These are phyloP conservation scores for Auricularia cornea DNA, from an alignment of 768 basidiomycete genomes.

Conservation along the genomic window DNA sequence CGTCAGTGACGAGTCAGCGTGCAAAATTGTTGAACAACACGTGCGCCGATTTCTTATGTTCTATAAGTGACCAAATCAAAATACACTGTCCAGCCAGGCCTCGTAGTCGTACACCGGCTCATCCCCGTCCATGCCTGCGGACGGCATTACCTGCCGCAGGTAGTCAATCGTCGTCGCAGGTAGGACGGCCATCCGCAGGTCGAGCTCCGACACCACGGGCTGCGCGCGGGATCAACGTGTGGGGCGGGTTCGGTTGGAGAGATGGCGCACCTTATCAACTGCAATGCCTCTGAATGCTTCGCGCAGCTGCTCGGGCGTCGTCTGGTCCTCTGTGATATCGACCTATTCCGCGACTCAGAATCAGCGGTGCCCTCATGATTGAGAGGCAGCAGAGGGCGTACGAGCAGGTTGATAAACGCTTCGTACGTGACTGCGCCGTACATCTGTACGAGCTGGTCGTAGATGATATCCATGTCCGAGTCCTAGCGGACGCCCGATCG, in stretches of 20 bases:
- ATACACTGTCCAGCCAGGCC: conserved; percentile 71
- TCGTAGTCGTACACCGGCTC: conserved; percentile 77
- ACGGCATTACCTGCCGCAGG: conserved; percentile 74
- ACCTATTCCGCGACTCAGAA: conserved; percentile 67
- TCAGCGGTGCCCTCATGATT: neutral
- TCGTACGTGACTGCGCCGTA: conserved; percentile 90
- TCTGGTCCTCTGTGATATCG: conserved; percentile 93
- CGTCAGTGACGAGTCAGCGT: no score
- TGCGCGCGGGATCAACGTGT: conserved; percentile 23
- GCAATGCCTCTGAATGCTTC: conserved; percentile 92
- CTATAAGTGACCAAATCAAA: conserved; percentile 19
- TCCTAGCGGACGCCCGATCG: conserved; percentile 47
- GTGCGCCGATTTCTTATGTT: no score
- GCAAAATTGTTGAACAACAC: no score
- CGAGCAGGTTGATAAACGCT: conserved; percentile 89
- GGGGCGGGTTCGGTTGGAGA: neutral
- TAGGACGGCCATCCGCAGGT: conserved; percentile 76
- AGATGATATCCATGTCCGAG: conserved; percentile 79
- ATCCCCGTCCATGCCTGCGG: conserved; percentile 12
- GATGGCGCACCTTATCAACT: conserved; percentile 62
- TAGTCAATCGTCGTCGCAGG: conserved; percentile 71
- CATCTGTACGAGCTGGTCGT: conserved; percentile 65
- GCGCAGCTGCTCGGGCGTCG: conserved; percentile 82
- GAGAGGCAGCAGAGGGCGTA: conserved; percentile 25
- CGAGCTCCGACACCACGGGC: conserved; percentile 90